Evolutionary conservation across 495 filamentous ascomycete genomes (phyloP), one percentile per base, ranked within the genome.

Genomic region (Hyphodiscus hymeniophilus): DNA sequence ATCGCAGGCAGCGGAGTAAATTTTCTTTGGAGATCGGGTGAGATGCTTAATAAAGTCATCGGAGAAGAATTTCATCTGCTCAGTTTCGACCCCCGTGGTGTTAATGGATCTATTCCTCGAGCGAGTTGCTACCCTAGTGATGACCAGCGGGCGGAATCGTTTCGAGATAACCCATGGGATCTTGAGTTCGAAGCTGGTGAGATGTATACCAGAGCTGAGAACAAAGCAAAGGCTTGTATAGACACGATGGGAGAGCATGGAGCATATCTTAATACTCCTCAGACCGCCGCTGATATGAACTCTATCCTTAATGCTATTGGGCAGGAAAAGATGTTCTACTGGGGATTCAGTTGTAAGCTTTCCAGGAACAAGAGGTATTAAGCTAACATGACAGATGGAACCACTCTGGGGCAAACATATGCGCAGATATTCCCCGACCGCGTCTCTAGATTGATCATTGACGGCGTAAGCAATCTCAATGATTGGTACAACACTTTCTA

Each of bases 331-430:
- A 59, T 83, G 15, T 67, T 73, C 10, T 82, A 76, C 38, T 81
- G 81, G 65, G 73, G 82, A 15, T 71, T 81, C 10, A 80, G 75
- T 7, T 86, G 43, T 46, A 24, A 44, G 41, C 31, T 71, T 45
- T 66, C 66, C 1, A 17, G 72, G 0, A 11, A 13, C 16, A 16
- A 11, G 33, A 36, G 15, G 4, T 4, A n/a, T 36, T 36, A n/a
- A 5, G 12, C 33, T 36, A 36, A 36, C 33, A n/a, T n/a, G 33
- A 31, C 21, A 43, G 41, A 86, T 52, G 82, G 81, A 5, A 82
- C 79, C 1, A 63, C 76, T 2, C 72, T 85, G 2, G 81, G 79
- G 0, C 63, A 75, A 63, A 85, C 61, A 11, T 73, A 67, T 53
- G 68, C 59, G 33, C 60, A 59, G 40, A 68, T 66, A 63, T 70